Conservation (phyloP, 2,329 filamentous ascomycete genomes). For the Fusarium oligoseptatum region DNA sequence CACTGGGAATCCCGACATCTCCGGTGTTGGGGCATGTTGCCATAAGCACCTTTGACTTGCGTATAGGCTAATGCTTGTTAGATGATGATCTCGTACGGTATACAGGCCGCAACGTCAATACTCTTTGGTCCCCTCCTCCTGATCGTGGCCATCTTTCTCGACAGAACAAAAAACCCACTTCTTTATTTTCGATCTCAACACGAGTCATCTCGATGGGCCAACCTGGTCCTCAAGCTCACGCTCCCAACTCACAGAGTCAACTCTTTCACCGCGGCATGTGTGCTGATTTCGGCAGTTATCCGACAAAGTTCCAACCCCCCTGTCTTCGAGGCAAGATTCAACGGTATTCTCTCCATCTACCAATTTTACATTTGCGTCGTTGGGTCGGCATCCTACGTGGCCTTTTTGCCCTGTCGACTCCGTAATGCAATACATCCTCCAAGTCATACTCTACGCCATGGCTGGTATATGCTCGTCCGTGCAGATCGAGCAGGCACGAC, state of each 20-base stretch:
- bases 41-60: background rate
- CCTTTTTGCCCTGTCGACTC: background rate
- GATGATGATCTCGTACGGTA: background rate
- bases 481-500: too few species aligned
- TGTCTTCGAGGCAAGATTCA: background rate
- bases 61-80: background rate
- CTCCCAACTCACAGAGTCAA: background rate
- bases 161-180: background rate
- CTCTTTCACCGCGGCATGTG: background rate
- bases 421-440: background rate
- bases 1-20: background rate
- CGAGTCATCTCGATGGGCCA: background rate
- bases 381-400: background rate
- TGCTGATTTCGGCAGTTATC: background rate
- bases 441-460: background rate
- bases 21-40: background rate
- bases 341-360: background rate
- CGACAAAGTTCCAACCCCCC: background rate
- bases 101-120: background rate
- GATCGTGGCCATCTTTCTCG: background rate
- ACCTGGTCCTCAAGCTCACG: background rate
- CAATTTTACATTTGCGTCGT: background rate
- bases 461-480: background rate
- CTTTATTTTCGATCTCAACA: background rate
- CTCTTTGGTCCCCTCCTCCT: background rate